phyloP scores from a whole-genome alignment of 192 early-diverging fungal species.

The Oehlia diaphana region DNA sequence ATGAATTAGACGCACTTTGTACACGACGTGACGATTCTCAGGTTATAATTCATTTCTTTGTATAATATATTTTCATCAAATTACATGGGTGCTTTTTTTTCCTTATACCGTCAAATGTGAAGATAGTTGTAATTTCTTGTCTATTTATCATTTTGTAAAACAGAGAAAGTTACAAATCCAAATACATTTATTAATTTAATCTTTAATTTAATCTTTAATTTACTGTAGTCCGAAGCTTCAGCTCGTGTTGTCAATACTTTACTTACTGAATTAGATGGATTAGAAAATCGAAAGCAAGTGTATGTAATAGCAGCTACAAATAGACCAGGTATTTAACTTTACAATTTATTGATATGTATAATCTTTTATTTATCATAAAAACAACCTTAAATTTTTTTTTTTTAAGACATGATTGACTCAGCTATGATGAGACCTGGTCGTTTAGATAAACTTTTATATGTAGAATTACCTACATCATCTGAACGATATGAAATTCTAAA shows the following conservation, averaged over 20 bases:
- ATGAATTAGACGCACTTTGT: conserved; percentile 95
- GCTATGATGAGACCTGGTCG: conserved; percentile 98
- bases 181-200: background rate
- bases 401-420: conserved; percentile 87
- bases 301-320: conserved; percentile 99
- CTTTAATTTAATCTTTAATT: background rate
- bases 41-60: conserved; percentile 46
- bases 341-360: background rate
- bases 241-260: conserved; percentile 97
- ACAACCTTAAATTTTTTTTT: background rate
- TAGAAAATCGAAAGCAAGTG: conserved; percentile 83
- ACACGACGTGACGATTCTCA: conserved; percentile 87
- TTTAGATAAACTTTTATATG: conserved; percentile 96
- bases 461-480: conserved; percentile 79
- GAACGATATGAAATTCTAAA: conserved; percentile 86
- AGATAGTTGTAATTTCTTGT: background rate
- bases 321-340: conserved; percentile 60
- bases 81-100: no score
- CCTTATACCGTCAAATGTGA: background rate
- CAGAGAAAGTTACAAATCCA: no score
- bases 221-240: conserved; percentile 75
- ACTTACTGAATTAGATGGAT: conserved; percentile 95
- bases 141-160: background rate
- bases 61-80: background rate
- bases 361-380: background rate